Evolutionary conservation across 805 yeast genomes (phyloP).

Genomic region (Wickerhamiella allomyrinae): DNA sequence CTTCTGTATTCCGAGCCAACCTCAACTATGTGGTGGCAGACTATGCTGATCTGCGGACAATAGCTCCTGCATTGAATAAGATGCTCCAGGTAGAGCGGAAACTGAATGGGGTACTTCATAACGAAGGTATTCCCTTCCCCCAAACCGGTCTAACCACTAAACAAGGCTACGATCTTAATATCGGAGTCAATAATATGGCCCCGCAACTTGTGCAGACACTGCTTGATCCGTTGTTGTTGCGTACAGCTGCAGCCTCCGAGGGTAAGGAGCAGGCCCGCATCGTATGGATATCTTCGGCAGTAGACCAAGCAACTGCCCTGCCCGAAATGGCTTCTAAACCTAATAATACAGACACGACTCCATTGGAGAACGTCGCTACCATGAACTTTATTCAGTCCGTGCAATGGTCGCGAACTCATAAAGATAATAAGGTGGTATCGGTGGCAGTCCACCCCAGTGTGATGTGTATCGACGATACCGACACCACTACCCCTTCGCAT

Average conservation of each 20-base stretch:
- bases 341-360: too few species aligned
- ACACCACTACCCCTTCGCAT: background rate
- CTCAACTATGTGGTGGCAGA: conserved; percentile 12
- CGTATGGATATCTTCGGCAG: conserved; percentile 30
- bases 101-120: conserved; percentile 9
- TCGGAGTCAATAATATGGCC: conserved; percentile 34
- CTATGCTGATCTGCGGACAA: conserved; percentile 10
- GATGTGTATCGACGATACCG: conserved; percentile 21
- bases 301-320: conserved; percentile 26
- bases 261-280: conserved; percentile 23
- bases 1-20: conserved; percentile 14
- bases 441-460: conserved; percentile 29
- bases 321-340: conserved; percentile 30
- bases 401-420: conserved; percentile 23
- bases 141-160: conserved; percentile 25
- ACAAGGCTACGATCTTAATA: conserved; percentile 33
- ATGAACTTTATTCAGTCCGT: conserved; percentile 26
- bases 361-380: conserved; percentile 14
- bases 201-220: conserved; percentile 29
- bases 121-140: conserved; percentile 12
- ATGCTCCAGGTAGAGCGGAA: conserved; percentile 1
- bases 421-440: conserved; percentile 20
- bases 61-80: conserved; percentile 6
- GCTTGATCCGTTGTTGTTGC: conserved; percentile 22
- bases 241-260: conserved; percentile 23